Base-by-base conservation (phyloP, 805 yeast species). In the Dipodascus geniculatus region DNA sequence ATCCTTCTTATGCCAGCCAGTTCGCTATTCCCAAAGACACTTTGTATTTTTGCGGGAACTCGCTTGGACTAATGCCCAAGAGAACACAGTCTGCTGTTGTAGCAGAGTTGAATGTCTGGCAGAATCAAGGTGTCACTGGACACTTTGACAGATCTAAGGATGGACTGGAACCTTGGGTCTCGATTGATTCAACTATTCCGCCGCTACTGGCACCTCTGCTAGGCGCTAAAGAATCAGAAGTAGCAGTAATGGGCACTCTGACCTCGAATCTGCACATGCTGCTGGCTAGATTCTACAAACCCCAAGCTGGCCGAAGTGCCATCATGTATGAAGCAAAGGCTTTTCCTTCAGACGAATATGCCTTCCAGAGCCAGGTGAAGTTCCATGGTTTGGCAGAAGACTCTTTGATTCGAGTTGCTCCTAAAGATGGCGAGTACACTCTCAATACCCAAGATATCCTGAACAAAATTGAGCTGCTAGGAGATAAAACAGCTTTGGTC, bases 331-430 rank as follows among this genome's bases (percentile, higher is more conserved):
- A 90, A 63, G 81, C 81, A 60, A 85, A 83, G 55, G 91, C 97
- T 0, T 90, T 90, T 63, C 97, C 98, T 0, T 86, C 96, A 0
- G 98, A 90, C 66, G 86, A 78, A 69, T 90, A 89, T 69, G 91
- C 96, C 2, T 80, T 90, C 58, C 75, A 77, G 57, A 86, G 87
- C 63, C 82, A 86, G 65, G 87, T 79, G 23, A 73, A 73, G 63
- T 66, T 88, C 49, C 81, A 79, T 59, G 84, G 84, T 1, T 69
- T 69, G 42, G 72, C 69, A 23, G 71, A 77, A 48, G 76, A 77
- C 3, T 80, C 81, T 50, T 73, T 90, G 58, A 68, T 91, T 35
- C 87, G 83, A 61, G 53, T 87, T 44, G 71, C 68, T 33, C 88
- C 93, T 6, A 71, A 79, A n/a, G 65, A 65, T 2, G 83, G 81